Conservation (phyloP, 2,329 filamentous ascomycete species). For the Ceratocystiopsis sp. region DNA sequence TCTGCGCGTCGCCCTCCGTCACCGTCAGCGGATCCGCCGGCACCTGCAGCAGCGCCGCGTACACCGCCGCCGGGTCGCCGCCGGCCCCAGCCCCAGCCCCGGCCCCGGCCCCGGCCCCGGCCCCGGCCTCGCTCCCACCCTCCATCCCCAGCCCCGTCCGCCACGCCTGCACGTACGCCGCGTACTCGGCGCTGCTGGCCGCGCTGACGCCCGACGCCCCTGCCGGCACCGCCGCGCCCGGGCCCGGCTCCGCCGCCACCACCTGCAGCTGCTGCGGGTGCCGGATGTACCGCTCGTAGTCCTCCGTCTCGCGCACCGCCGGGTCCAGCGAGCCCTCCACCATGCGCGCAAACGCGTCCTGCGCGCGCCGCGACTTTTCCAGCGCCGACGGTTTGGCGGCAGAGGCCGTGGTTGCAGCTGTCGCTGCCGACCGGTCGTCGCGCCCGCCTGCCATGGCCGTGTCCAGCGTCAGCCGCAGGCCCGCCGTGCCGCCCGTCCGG, state of each 20-base stretch:
- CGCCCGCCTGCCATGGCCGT: constrained; percentile 4
- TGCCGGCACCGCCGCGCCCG: no score
- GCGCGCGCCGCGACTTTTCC: constrained; percentile 67
- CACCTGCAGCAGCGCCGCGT: constrained; percentile 59
- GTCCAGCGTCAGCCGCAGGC: constrained; percentile 4
- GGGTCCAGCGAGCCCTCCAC: constrained; percentile 77
- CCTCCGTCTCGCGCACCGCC: constrained; percentile 63
- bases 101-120: constrained; percentile 6
- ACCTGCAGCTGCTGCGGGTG: constrained; percentile 84
- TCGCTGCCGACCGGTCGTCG: no score
- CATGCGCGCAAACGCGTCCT: constrained; percentile 78
- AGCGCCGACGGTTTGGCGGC: constrained; percentile 40
- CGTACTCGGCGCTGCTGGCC: constrained; percentile 47
- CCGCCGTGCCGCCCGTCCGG: no score
- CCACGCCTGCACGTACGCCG: constrained; percentile 60
- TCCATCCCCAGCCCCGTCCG: constrained; percentile 33
- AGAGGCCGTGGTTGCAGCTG: no score
- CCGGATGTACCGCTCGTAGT: constrained; percentile 76
- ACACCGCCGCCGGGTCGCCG: constrained; percentile 37
- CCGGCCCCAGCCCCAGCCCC: constrained; percentile 5
- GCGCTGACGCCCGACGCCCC: constrained; percentile 21
- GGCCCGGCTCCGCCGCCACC: constrained; percentile 48
- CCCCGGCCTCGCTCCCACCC: constrained; percentile 9
- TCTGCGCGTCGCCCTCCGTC: constrained; percentile 66
- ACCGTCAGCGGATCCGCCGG: constrained; percentile 77